Evolutionary conservation across 202 grass and related monocot species (phyloP), one percentile per base, ranked within the genome.

Genomic region (Zoysia matrella): DNA sequence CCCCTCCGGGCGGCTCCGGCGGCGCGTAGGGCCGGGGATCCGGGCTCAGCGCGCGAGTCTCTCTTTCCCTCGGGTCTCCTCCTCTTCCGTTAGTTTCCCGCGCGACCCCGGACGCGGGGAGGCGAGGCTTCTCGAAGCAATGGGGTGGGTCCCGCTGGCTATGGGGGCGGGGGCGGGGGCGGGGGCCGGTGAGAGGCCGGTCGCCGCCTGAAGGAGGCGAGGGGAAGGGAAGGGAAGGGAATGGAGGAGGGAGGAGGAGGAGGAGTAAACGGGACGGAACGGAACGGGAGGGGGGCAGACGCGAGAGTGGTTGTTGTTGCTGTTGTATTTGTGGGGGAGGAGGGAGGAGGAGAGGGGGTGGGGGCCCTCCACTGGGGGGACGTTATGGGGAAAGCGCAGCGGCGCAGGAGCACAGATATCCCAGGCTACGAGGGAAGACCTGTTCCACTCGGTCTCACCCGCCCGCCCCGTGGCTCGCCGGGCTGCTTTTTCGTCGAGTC

Each of bases 191-290:
- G 62, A 45, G 61, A 47, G 72, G 40, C 42, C 75, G 74, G 60
- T 47, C 47, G 75, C 50, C 76, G 76, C 50, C 63, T 39, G 65
- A 58, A 5, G 67, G 22, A 39, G 41, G 55, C 42, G 70, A 1
- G 3, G 47, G 48, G 45, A 11, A 18, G 39, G 7, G 61, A 41
- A 30, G 4, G 56, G 69, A 7, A 12, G 14, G 47, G 46, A 30
- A 3, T 44, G 40, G 40, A 22, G 22, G 6, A 22, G 43, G 54
- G 9, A 47, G 43, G 52, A 10, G 45, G 76, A 8, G 45, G 8
- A 65, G 60, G 74, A 77, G 74, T 52, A 77, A 65, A 73, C 77
- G 78, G 86, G 8, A 73, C 52, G 78, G 79, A 45, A 90, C 78
- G 75, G 72, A 3, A 71, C 52, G 68, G 65, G 3, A 11, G 22